Conservation (phyloP, 352 stramenopile species). For the Globisporangium sylvaticum region DNA sequence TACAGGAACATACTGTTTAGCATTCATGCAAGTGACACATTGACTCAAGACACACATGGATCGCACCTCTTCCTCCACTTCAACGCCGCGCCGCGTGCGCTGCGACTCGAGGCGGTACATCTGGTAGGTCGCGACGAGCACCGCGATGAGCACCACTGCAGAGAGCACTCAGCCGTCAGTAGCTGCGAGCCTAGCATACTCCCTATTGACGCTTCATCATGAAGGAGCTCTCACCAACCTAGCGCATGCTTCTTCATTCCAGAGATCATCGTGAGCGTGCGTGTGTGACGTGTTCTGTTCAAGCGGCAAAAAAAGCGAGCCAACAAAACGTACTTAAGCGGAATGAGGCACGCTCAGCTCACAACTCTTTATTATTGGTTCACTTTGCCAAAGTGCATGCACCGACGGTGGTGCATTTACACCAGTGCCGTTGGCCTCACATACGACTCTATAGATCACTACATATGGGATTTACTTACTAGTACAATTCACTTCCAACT, state of each 20-base stretch:
- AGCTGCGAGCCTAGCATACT: not conserved
- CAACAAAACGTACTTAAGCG: not conserved
- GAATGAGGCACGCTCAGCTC: no score
- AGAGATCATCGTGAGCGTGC: not conserved
- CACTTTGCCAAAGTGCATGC: no score
- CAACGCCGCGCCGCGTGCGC: conserved; percentile 21
- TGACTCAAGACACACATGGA: not conserved
- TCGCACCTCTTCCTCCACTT: conserved; percentile 39
- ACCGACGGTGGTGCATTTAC: not conserved
- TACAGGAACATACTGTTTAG: not conserved
- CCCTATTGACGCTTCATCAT: not conserved
- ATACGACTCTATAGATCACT: not conserved
- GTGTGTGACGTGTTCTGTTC: not conserved
- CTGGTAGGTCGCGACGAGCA: conserved; percentile 57
- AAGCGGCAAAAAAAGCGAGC: not conserved
- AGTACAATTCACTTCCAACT: not conserved
- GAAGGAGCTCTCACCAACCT: conserved; percentile 14
- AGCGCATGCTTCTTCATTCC: conserved; percentile 36
- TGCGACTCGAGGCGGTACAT: conserved; percentile 51
- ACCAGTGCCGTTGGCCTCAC: not conserved
- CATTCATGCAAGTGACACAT: not conserved
- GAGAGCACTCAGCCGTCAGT: not conserved
- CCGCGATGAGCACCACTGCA: conserved; percentile 52
- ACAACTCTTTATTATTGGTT: no score
- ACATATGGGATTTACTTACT: not conserved